Base-by-base conservation (phyloP, 2,329 filamentous ascomycete genomes). In the Zymoseptoria crescenta region DNA sequence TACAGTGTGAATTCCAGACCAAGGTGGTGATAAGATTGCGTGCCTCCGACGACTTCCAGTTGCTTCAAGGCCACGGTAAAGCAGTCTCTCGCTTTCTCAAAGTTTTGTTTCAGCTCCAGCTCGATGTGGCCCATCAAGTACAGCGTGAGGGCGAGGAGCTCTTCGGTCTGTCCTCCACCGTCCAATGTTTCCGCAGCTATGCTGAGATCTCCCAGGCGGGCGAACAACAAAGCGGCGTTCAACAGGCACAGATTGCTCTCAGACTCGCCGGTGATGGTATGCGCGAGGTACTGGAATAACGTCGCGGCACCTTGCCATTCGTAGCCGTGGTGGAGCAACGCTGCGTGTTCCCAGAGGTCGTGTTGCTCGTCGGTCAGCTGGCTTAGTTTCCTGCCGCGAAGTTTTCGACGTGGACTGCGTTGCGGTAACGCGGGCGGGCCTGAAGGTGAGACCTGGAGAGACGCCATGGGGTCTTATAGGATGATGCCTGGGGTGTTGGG, bases 341-440 rank as follows among this genome's bases (percentile, higher is more conserved):
- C 62, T 13, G 69, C 70, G 49, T 73, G 71, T 50, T 73, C 68
- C 72, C 72, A 73, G n/a, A 71, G 49, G 63, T 71, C 66, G 50
- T 68, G 53, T 3, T 64, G 62, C 24, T 65, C 57, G 58, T 62
- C 55, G 50, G 63, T 55, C 8, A 64, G 49, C 16, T 56, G 45
- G 50, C 48, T 49, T 50, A 51, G 27, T 54, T 49, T 41, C 50
- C 35, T 48, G 54, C 24, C 21, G 52, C 50, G 56, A 45, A 52
- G 10, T 41, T 41, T 41, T 16, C 35, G 35, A 41, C 35, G 35
- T 41, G 35, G 35, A 9, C 16, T 41, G 10, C 35, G 35, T 41
- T 9, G 35, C 35, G 35, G 35, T 9, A 41, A 3, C 16, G 35
- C 35, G 10, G 35, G 35, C 10, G 35, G 35, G 35, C 5, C 35